These are phyloP conservation scores for Alternaria infectoria DNA, from an alignment of 2,329 filamentous ascomycete genomes.

Conservation along the genomic window DNA sequence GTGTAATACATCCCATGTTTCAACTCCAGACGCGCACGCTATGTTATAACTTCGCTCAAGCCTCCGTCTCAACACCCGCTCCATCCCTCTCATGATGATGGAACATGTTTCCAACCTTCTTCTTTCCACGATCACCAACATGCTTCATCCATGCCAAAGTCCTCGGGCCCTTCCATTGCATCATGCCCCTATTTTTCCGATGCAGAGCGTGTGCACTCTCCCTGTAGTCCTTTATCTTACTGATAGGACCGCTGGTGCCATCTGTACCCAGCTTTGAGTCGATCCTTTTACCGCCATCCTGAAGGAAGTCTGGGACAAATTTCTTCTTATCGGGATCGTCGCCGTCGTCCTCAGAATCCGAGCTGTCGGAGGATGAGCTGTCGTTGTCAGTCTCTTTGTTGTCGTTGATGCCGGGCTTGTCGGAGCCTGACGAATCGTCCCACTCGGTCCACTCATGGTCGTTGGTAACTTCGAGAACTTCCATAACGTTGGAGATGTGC, in stretches of 20 bases:
- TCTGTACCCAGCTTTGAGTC: conserved; percentile 35
- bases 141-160: conserved; percentile 65
- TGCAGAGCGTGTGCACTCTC: conserved; percentile 37
- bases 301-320: conserved; percentile 33
- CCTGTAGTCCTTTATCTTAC: conserved; percentile 63
- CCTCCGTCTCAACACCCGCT: conserved; percentile 71
- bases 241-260: conserved; percentile 55
- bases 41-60: conserved; percentile 47
- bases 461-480: conserved; percentile 67
- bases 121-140: conserved; percentile 60
- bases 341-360: conserved; percentile 29
- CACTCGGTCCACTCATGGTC: conserved; percentile 59
- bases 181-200: conserved; percentile 68
- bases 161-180: conserved; percentile 72
- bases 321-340: conserved; percentile 23
- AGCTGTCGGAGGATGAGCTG: conserved; percentile 22
- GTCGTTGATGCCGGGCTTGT: conserved; percentile 15
- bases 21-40: conserved; percentile 11
- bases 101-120: conserved; percentile 56
- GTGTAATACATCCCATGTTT: neutral
- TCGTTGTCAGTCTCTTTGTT: conserved; percentile 45
- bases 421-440: conserved; percentile 36
- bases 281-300: conserved; percentile 25
- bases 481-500: conserved; percentile 66
- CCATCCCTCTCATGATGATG: conserved; percentile 62